Percentiles rank a stretch among this genome's conserved stretches.
phyloP scores from a whole-genome alignment of 192 early-diverging fungal genomes.

The Phlyctochytrium planicorne region DNA sequence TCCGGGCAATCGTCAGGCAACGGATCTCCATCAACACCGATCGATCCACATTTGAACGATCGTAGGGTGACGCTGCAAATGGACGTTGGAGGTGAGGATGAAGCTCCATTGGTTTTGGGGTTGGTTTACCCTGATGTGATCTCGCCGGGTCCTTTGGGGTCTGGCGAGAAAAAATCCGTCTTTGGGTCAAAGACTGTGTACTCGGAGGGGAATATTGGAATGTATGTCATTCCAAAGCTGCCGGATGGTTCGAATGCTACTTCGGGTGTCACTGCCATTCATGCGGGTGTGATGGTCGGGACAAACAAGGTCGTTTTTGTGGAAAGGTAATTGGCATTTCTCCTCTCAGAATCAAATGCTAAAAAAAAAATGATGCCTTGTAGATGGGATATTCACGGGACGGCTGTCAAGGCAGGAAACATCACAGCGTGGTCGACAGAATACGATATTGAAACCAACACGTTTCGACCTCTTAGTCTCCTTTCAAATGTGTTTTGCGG shows the following conservation, averaged over 20 bases:
- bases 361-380: too few relatives aligned
- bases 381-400: conserved; percentile 4
- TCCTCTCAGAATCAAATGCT: too few relatives aligned
- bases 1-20: too few relatives aligned
- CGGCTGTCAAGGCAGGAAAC: background rate
- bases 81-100: too few relatives aligned
- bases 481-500: conserved; percentile 20
- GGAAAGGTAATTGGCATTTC: too few relatives aligned
- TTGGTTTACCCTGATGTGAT: background rate
- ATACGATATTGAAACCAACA: background rate
- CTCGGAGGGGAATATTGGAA: background rate
- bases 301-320: conserved; percentile 52
- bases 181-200: background rate
- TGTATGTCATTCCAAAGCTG: background rate
- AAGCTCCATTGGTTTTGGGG: background rate
- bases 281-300: conserved; percentile 42
- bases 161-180: background rate
- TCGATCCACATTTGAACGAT: too few relatives aligned
- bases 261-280: conserved; percentile 47
- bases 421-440: background rate
- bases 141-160: background rate
- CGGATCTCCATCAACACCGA: too few relatives aligned
- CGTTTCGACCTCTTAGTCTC: background rate
- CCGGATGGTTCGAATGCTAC: background rate
- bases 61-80: too few relatives aligned